Conservation (phyloP, 345 rosid species). For the Excoecaria agallocha region DNA sequence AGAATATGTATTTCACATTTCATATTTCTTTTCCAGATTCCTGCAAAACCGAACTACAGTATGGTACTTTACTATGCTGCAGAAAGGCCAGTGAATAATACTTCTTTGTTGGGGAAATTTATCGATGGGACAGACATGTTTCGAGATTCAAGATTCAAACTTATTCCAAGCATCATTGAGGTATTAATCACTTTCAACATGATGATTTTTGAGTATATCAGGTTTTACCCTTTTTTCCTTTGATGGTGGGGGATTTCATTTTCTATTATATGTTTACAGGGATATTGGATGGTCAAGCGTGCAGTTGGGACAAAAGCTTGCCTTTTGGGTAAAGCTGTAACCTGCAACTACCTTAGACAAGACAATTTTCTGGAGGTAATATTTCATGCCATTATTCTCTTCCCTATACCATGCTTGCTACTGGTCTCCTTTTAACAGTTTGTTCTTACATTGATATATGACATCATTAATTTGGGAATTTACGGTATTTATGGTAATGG, state of each 20-base stretch:
- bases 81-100: slow-evolving; percentile 72
- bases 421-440: background rate
- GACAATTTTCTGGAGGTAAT: slow-evolving; percentile 90
- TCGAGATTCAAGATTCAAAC: slow-evolving; percentile 84
- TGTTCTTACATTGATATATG: background rate
- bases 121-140: slow-evolving; percentile 77
- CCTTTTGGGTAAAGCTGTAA: slow-evolving; percentile 93
- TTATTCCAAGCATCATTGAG: slow-evolving; percentile 92
- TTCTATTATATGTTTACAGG: slow-evolving; percentile 43
- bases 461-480: slow-evolving; percentile 2
- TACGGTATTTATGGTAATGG: background rate
- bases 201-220: background rate
- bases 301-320: slow-evolving; percentile 99
- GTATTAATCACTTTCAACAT: slow-evolving; percentile 33
- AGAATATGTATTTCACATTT: background rate
- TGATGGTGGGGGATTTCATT: background rate
- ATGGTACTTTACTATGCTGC: slow-evolving; percentile 86
- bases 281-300: slow-evolving; percentile 99
- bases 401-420: background rate
- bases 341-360: slow-evolving; percentile 87
- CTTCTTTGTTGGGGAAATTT: slow-evolving; percentile 76
- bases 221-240: slow-evolving; percentile 10
- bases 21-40: slow-evolving; percentile 52
- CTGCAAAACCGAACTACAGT: slow-evolving; percentile 91
- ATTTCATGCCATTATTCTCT: background rate